A percentile compares a stretch with the other conserved stretches of the same genome.
Conservation (phyloP, 805 yeast species). For the Spathaspora arborariae region DNA sequence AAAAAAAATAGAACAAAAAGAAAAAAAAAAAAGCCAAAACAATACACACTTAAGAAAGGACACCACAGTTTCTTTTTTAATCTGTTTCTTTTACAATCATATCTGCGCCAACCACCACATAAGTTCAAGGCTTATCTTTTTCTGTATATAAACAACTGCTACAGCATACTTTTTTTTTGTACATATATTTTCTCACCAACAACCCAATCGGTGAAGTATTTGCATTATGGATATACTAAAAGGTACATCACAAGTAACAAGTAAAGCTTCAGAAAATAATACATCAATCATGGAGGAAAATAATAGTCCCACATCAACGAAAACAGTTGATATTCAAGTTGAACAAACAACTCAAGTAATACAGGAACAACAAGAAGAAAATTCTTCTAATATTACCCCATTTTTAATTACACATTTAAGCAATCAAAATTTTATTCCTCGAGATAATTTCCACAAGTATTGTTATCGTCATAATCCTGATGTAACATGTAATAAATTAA, state of each 20-base stretch:
- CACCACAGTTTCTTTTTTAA: not conserved
- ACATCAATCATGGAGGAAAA: not conserved
- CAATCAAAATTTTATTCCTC: slow-evolving; percentile 40
- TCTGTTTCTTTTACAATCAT: not conserved
- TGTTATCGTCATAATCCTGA: slow-evolving; percentile 96
- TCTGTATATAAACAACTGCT: not conserved
- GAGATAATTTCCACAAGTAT: slow-evolving; percentile 59
- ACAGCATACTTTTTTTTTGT: not conserved
- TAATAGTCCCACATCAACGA: not conserved
- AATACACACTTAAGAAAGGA: not conserved
- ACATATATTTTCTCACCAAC: not conserved
- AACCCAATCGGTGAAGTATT: too few relatives aligned
- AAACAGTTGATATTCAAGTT: not conserved
- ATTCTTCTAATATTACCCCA: slow-evolving; percentile 35
- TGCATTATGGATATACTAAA: not conserved
- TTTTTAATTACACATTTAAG: slow-evolving; percentile 37
- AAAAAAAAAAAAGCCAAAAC: not conserved
- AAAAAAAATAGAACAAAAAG: not conserved
- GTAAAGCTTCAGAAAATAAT: not conserved
- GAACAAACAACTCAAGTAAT: not conserved
- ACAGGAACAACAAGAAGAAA: not conserved
- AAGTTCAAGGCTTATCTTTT: not conserved
- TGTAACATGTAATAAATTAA: slow-evolving; percentile 63
- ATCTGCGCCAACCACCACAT: not conserved
- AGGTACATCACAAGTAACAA: not conserved